Evolutionary conservation across 2,329 filamentous ascomycete genomes (phyloP), one percentile per base, ranked within the genome.

Genomic region (Cladosporium sp.): DNA sequence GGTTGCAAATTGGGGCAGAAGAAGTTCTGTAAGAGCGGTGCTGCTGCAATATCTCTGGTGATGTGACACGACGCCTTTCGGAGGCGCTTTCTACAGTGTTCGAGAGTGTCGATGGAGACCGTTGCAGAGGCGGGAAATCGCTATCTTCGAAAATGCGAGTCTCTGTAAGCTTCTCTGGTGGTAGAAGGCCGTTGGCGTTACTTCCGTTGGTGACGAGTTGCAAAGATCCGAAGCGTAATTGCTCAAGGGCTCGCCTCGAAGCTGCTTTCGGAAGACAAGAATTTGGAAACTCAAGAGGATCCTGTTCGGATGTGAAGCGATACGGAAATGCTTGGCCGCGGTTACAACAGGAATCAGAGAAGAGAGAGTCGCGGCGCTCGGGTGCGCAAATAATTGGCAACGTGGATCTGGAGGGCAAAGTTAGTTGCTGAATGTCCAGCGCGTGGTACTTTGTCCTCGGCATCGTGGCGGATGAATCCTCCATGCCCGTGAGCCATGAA

Each of bases 341-440:
- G 14, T n/a, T 38, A 39, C 19, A 51, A 51, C 19, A 5, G 20
- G 19, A 25, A 5, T 39, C 40, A 34, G 54, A 34, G 1, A 17
- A 39, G 22, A 34, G 17, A 4, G 36, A 49, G 15, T 56, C 42
- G 42, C 42, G n/a, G 34, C 54, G 36, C 20, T 28, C 34, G 11
- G 34, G 22, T n/a, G 54, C 20, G n/a, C n/a, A 22, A n/a, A 22
- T 19, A 22, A 25, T 19, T 39, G 42, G 42, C 15, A 42, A 56
- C 14, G 42, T 39, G 34, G 54, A 56, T 56, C 54, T 56, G 42
- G 34, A 39, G 5, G 34, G 15, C 42, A 30, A 39, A 49, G 54
- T 56, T 19, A 56, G 54, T 49, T 49, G 54, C 54, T 56, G 54
- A 2, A 47, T 6, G 20, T 56, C 54, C 42, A 56, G 54, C 30